These are phyloP conservation scores for Mentha longifolia DNA, from an alignment of 257 asterid species.

Conservation along the genomic window DNA sequence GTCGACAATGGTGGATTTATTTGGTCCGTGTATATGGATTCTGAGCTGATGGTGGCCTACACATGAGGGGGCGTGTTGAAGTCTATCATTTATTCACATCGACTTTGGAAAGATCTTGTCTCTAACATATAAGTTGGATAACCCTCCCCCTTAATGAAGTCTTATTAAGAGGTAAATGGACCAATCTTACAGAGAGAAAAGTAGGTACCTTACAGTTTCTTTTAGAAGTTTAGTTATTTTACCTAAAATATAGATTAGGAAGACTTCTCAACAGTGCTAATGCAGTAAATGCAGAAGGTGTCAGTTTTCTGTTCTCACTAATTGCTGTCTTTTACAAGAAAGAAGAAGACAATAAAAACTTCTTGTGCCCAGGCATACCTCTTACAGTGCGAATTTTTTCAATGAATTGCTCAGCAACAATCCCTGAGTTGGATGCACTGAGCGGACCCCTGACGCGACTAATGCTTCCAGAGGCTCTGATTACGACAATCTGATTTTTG, in stretches of 20 bases:
- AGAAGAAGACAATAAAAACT: slow-evolving; percentile 7
- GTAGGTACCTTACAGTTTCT: neutral
- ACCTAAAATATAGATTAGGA: neutral
- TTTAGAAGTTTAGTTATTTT: slow-evolving; percentile 13
- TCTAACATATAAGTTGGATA: too few species aligned
- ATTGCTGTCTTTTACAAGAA: slow-evolving; percentile 12
- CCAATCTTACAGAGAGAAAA: too few species aligned
- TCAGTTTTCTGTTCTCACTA: slow-evolving; percentile 10
- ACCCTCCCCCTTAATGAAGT: too few species aligned
- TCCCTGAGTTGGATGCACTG: slow-evolving; percentile 75
- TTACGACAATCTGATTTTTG: slow-evolving; percentile 75
- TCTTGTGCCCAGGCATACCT: slow-evolving; percentile 52
- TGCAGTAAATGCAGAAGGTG: slow-evolving; percentile 17
- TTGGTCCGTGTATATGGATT: too few species aligned
- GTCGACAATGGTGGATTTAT: too few species aligned
- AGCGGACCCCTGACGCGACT: slow-evolving; percentile 74
- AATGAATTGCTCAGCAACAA: slow-evolving; percentile 83
- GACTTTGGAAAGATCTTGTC: too few species aligned
- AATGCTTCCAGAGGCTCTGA: slow-evolving; percentile 98
- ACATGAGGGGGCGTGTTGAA: too few species aligned
- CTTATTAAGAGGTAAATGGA: too few species aligned
- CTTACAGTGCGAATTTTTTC: slow-evolving; percentile 81
- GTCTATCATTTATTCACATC: too few species aligned
- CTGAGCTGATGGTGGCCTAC: too few species aligned
- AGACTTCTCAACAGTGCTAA: slow-evolving; percentile 18